phyloP scores from a whole-genome alignment of 805 yeast genomes.

The Candida ovalis region DNA sequence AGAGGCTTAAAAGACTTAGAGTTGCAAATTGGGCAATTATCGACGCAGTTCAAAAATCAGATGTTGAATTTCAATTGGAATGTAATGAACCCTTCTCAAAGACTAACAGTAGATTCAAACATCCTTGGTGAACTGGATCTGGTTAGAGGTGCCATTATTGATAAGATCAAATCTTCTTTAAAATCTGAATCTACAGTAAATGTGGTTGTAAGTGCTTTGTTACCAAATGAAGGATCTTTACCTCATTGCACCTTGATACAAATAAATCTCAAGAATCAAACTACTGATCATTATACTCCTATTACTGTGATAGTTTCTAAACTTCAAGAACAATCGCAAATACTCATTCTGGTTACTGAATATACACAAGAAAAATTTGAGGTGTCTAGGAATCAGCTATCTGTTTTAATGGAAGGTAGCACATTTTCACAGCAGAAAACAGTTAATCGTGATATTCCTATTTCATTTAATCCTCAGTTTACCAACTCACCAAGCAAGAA shows the following conservation, averaged over 20 bases:
- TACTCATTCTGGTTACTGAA: not conserved
- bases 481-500: not conserved
- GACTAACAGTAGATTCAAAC: not conserved
- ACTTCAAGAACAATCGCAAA: not conserved
- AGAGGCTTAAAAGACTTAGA: not conserved
- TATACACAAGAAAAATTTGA: not conserved
- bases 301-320: not conserved
- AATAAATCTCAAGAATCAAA: not conserved
- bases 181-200: not conserved
- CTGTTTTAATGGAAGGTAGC: not conserved
- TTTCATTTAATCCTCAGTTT: not conserved
- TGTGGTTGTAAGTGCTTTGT: not conserved
- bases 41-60: conserved; percentile 2
- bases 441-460: not conserved
- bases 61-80: conserved; percentile 2
- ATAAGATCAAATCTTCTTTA: not conserved
- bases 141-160: not conserved
- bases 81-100: not conserved
- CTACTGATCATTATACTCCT: not conserved
- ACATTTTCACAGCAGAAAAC: not conserved
- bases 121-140: not conserved
- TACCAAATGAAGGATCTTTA: not conserved
- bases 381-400: not conserved
- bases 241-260: not conserved
- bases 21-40: not conserved